These are phyloP conservation scores for Flaveria sonorensis DNA, from an alignment of 129 eudicot species.

Conservation along the genomic window DNA sequence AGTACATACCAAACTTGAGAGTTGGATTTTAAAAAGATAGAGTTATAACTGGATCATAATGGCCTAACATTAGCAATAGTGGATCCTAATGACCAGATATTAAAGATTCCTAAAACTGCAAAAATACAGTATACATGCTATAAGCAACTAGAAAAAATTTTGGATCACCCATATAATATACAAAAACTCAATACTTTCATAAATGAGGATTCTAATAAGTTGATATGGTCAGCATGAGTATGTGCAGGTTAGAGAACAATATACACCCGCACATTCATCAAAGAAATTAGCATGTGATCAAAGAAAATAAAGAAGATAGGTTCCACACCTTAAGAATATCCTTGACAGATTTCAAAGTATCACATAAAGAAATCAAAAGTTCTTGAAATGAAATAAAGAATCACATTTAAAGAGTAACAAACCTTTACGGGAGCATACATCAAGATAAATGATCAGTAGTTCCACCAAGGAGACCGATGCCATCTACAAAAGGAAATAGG, in stretches of 20 bases:
- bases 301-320: constrained; percentile 22
- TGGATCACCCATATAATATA: background rate
- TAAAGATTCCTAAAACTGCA: constrained; percentile 6
- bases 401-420: background rate
- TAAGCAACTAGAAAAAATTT: background rate
- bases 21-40: constrained; percentile 57
- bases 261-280: background rate
- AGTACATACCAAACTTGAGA: constrained; percentile 83
- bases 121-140: constrained; percentile 5
- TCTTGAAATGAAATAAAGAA: constrained; percentile 65
- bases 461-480: too few relatives aligned
- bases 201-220: background rate
- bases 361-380: constrained; percentile 65
- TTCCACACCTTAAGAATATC: constrained; percentile 87
- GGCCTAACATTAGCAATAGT: background rate
- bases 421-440: too few relatives aligned
- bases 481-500: too few relatives aligned
- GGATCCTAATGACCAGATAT: background rate
- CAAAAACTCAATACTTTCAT: too few relatives aligned
- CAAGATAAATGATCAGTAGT: too few relatives aligned
- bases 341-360: constrained; percentile 75
- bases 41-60: background rate
- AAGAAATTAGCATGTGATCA: background rate
- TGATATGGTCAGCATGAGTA: constrained; percentile 4
- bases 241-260: background rate